Base-by-base conservation (phyloP, 2,329 filamentous ascomycete species). In the Colletotrichum euphorbiae region DNA sequence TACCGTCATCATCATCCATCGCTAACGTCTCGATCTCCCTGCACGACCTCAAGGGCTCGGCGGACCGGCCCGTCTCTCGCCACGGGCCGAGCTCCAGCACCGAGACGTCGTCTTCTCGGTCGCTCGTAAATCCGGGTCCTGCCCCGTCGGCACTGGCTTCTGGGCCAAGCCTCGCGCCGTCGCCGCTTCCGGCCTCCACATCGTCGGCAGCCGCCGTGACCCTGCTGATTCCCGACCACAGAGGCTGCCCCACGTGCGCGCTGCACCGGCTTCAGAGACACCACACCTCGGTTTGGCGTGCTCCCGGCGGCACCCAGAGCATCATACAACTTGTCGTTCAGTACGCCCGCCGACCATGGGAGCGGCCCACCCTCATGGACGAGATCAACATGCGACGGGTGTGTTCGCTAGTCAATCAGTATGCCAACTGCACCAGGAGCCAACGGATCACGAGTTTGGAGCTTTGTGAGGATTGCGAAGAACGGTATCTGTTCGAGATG, bases 331-430 rank as follows among this genome's bases (percentile, higher is more conserved):
- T 52, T 15, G 48, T 52, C 9, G 48, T 52, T 9, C 48, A 52
- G 24, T 9, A 52, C 33, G 48, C 48, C 12, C 48, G 48, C 24
- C 21, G 48, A 19, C 48, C 48, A 28, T 52, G 48, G 48, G 28
- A 52, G 15, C 48, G 33, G 48, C 48, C 48, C 28, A 52, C 48
- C 4, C 48, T 52, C 28, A 52, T 31, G n/a, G 48, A 52, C 48
- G 48, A 52, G 48, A 52, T 52, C 28, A 52, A 52, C 48, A 52
- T 52, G 48, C 48, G 48, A 4, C 28, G 48, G n/a, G 48, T 52
- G 48, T 52, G 48, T n/a, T 52, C 48, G 48, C 48, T 52, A 5
- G 48, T 52, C 13, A 52, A 52, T 9, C 48, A 52, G 28, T 52
- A 52, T 24, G 48, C 24, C 28, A 52, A 52, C 24, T 52, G 48